phyloP scores from a whole-genome alignment of 768 basidiomycete species.

The Rhodotorula kratochvilovae region DNA sequence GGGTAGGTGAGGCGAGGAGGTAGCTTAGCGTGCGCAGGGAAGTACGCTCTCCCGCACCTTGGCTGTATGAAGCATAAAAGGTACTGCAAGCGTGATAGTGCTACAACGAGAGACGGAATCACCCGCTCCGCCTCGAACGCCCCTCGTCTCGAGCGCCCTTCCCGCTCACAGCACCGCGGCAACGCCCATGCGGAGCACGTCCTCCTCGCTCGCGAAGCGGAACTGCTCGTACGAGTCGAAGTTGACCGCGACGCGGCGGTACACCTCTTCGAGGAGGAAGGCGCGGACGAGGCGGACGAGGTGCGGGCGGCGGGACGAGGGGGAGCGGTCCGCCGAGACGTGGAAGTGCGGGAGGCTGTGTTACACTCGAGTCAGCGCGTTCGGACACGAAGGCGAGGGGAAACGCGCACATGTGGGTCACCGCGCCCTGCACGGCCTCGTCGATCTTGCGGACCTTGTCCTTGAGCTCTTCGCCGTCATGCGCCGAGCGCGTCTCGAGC shows the following conservation, averaged over 20 bases:
- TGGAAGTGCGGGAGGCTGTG: constrained; percentile 60
- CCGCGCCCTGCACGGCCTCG: constrained; percentile 47
- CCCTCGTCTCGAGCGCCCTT: too few species aligned
- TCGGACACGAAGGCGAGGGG: too few species aligned
- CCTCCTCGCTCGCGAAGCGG: constrained; percentile 21
- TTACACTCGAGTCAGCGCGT: neutral
- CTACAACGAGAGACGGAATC: neutral
- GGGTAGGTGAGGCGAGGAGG: constrained; percentile 3
- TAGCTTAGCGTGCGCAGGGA: neutral
- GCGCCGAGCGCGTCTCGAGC: constrained; percentile 51
- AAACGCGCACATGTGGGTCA: constrained; percentile 59
- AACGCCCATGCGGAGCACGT: constrained; percentile 16
- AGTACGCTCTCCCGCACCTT: too few species aligned
- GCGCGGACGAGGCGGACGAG: constrained; percentile 49
- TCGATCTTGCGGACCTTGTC: constrained; percentile 52
- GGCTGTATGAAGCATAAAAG: too few species aligned
- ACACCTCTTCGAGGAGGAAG: constrained; percentile 61
- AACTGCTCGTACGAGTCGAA: constrained; percentile 27
- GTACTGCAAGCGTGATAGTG: neutral
- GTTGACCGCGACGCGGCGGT: constrained; percentile 53
- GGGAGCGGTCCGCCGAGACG: constrained; percentile 51
- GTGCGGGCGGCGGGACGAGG: constrained; percentile 23
- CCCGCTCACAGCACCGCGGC: neutral
- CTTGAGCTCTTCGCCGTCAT: constrained; percentile 48
- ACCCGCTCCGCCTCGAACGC: neutral